Evolutionary conservation across 2,329 filamentous ascomycete species (phyloP), one percentile per base, ranked within the genome.

Genomic region (Aspergillus pseudoviridinutans): DNA sequence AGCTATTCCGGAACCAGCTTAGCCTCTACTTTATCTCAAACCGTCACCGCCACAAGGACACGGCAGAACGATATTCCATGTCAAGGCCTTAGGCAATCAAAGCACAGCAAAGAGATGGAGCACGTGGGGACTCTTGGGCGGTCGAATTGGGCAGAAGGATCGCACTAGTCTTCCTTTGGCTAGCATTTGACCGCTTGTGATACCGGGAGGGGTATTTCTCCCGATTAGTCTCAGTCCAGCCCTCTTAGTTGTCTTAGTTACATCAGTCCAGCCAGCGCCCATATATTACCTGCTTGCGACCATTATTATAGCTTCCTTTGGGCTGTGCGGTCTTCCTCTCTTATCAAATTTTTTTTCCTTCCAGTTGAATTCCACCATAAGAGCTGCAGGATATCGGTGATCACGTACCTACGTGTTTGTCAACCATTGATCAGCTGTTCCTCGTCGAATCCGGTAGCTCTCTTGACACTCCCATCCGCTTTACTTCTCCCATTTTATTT

Each of bases 51-150:
- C 59, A 59, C 51, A 54, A 24, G 6, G 41, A 12, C 22, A 25
- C 51, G 58, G 49, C 3, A 10, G 27, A 56, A 56, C n/a, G 8
- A 47, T 53, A 27, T 25, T 53, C 52, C 55, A 50, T 9, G 5
- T 17, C 10, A 32, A 4, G 32, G 51, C 25, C 41, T 54, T 27
- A n/a, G 46, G 50, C 44, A 47, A 10, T 47, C 10, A 49, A 51
- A 32, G 27, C 28, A 25, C 10, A 60, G 50, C 56, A 49, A 51
- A 25, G 20, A 28, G n/a, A 9, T 27, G 25, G 6, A 29, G 58
- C 60, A 61, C 58, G 57, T 60, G 60, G 50, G 49, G 32, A 32
- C 32, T 35, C n/a, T 20, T 29, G 20, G 25, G 58, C 58, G 58
- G 58, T 53, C 32, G 25, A 14, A 6, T 4, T 7, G n/a, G 25